Evolutionary conservation across 345 rosid genomes (phyloP), one percentile per base, ranked within the genome.

Genomic region (Erucastrum elatum): DNA sequence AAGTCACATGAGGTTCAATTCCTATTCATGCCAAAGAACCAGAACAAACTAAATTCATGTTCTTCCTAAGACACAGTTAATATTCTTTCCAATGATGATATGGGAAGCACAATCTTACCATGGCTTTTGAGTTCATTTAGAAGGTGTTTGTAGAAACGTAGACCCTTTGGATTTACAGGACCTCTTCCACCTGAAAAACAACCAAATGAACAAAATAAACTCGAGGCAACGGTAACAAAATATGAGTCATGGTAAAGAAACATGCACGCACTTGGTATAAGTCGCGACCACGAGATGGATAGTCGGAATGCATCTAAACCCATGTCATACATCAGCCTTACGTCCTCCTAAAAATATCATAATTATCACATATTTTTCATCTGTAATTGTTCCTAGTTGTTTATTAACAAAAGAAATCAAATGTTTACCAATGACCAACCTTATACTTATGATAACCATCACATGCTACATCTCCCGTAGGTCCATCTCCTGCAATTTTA

Each of bases 271-370:
- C 96, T 64, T 13, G 91, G 96, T 60, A 91, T 89, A 39, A 91
- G 91, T 49, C 97, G 88, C 0, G 94, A 82, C 94, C 90, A 89
- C 10, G 97, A 91, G 77, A 91, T 89, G 70, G 94, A 91, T 80
- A 88, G 84, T 77, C 89, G 87, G 46, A 85, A 87, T 70, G 90
- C 92, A 49, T 87, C 90, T 66, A 89, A 81, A 17, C 89, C 90
- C 16, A 79, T 84, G 17, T 85, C 86, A 56, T 31, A 87, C 92
- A 91, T 91, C 15, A 91, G 88, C 77, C 76, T 83, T 12, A 88
- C 94, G 77, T 91, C 96, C 79, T 89, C 92, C 92, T 89, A 74
- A 8, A 34, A 6, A 34, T 34, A 34, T 34, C 75, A 59, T 5
- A 34, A 29, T 61, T 8, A 29, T 27, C 41, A 49, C 56, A 49